Percentiles rank a stretch among this genome's conserved stretches.
Conservation (phyloP, 2,329 filamentous ascomycete species). For the Decorospora gaudefroyi region DNA sequence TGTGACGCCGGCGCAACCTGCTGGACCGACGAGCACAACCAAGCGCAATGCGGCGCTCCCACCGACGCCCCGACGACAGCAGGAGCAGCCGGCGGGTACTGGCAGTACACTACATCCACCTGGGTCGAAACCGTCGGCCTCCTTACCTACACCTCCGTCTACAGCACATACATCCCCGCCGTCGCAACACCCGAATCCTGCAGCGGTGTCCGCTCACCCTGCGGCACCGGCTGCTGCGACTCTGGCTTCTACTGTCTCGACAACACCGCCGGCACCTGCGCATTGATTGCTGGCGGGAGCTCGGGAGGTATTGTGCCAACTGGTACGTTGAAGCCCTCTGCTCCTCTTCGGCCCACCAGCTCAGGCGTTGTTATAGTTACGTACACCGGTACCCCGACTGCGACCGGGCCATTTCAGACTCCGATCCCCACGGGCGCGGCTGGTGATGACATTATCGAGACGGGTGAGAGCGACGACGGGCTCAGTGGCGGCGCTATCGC, state of each 20-base stretch:
- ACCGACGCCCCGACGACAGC: slow-evolving; percentile 19
- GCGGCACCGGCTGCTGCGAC: slow-evolving; percentile 72
- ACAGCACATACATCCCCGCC: slow-evolving; percentile 49
- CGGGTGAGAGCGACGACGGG: slow-evolving; percentile 36
- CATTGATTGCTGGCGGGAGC: slow-evolving; percentile 59
- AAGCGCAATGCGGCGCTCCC: slow-evolving; percentile 45
- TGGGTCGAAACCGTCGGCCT: slow-evolving; percentile 59
- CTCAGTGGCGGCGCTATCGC: slow-evolving; percentile 76
- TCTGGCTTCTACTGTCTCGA: slow-evolving; percentile 66
- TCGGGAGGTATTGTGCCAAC: slow-evolving; percentile 44
- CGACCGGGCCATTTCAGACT: slow-evolving; percentile 56
- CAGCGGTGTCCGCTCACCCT: slow-evolving; percentile 61
- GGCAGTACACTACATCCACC: slow-evolving; percentile 62
- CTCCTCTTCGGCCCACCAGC: slow-evolving; percentile 56
- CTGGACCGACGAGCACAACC: slow-evolving; percentile 40
- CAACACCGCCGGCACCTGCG: slow-evolving; percentile 61
- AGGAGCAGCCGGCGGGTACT: slow-evolving; percentile 52
- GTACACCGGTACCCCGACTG: slow-evolving; percentile 52
- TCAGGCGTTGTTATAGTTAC: slow-evolving; percentile 59
- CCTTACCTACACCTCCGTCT: slow-evolving; percentile 59
- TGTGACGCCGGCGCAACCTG: slow-evolving; percentile 40
- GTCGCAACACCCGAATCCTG: slow-evolving; percentile 49
- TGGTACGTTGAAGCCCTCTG: slow-evolving; percentile 54
- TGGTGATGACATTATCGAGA: slow-evolving; percentile 44
- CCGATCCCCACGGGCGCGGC: slow-evolving; percentile 60